Base-by-base conservation (phyloP, 768 basidiomycete species). In the Hericium erinaceus region DNA sequence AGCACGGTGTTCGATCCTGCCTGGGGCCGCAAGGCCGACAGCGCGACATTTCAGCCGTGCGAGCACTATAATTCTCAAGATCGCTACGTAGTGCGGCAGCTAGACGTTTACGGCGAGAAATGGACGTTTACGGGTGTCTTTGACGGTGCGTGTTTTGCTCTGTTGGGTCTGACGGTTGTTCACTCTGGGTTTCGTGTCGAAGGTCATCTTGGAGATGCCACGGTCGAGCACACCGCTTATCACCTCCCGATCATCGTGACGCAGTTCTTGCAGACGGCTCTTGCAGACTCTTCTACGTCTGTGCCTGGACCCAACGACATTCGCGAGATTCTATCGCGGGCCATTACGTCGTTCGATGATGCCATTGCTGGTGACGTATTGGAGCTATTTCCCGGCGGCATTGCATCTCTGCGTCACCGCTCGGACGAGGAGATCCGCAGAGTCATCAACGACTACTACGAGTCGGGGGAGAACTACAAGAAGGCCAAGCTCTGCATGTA, bases 401-500 rank as follows among this genome's bases (percentile, higher is more conserved):
- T 84, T 39, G 73, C 73, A 20, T 67, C 76, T 10, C 78, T 81
- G 66, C 53, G 56, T 13, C 38, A 28, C 15, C 60, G 59, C 44
- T 77, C 82, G 3, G 80, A 88, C 62, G 74, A 76, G 22, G 70
- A 83, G 54, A 83, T 88, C 48, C 75, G 79, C 53, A 63, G 70
- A 12, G 77, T 84, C 39, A 80, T 91, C 66, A 83, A 88, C 59
- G 87, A 89, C 66, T 79, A 81, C 56, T 73, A 77, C 48, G 65
- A 67, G 3, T 80, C 82, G 4, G 84, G 82, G 3, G 71, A 71
- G 22, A 88, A 86, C 65, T 83, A 85, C 74, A 73, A 79, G 58
- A 87, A 83, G 67, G 83, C 83, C 18, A 71, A 84, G 51, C 74
- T 87, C 41, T 86, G 85, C 66, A 87, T 91, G 81, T 86, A 88